A percentile compares a stretch with the other conserved stretches of the same genome.
These are phyloP conservation scores for Fraxinus nigra DNA, from an alignment of 305 asterid genomes.

Conservation along the genomic window DNA sequence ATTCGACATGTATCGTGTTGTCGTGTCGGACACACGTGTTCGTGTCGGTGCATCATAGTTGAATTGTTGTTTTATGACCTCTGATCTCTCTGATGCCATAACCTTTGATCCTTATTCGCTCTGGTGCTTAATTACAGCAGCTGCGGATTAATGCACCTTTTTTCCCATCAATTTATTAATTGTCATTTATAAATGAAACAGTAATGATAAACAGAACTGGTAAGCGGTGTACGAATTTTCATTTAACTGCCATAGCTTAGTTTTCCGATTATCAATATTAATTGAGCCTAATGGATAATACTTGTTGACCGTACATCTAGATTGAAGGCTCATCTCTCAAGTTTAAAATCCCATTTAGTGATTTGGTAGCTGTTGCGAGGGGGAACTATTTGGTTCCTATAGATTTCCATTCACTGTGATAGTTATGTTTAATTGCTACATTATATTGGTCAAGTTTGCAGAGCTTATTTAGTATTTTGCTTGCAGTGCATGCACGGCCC, in stretches of 20 bases:
- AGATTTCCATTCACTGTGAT: background rate
- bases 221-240: background rate
- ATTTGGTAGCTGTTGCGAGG: background rate
- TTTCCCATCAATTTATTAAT: background rate
- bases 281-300: background rate
- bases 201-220: background rate
- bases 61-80: background rate
- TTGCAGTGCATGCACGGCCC: slow-evolving; percentile 99
- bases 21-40: too few species aligned
- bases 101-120: background rate
- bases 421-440: background rate
- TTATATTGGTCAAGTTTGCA: slow-evolving; percentile 4
- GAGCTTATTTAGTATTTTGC: slow-evolving; percentile 34
- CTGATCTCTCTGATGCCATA: slow-evolving; percentile 1
- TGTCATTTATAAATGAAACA: background rate
- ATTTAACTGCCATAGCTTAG: background rate
- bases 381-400: background rate
- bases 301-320: background rate
- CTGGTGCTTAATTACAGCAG: background rate
- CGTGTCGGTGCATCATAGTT: too few species aligned
- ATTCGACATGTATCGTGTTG: too few species aligned
- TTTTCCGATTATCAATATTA: background rate
- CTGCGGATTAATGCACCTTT: background rate
- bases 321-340: background rate
- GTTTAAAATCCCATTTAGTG: background rate